A percentile compares a stretch with the other conserved stretches of the same genome.
Evolutionary conservation across 2,329 filamentous ascomycete species (phyloP).

Genomic region (Raffaelea deltoideospora): DNA sequence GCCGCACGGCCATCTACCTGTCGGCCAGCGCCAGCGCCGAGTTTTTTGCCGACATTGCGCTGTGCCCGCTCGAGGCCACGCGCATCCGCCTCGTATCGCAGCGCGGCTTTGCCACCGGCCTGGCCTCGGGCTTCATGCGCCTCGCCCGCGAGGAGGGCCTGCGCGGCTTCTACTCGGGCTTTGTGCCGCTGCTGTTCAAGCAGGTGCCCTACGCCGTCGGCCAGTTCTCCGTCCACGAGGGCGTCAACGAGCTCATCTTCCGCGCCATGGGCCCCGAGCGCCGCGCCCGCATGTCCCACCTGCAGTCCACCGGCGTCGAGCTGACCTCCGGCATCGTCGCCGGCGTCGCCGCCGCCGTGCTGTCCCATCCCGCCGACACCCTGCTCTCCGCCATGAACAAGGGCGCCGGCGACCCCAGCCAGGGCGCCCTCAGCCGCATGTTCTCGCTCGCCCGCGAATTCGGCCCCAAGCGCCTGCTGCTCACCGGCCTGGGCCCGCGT

Average conservation of each 20-base stretch:
- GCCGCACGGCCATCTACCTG: conserved; percentile 51
- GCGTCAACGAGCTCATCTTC: conserved; percentile 66
- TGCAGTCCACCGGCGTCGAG: conserved; percentile 69
- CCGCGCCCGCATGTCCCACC: conserved; percentile 53
- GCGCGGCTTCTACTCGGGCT: conserved; percentile 79
- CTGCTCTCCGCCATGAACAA: conserved; percentile 41
- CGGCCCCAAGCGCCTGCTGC: conserved; percentile 29
- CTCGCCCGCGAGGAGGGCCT: conserved; percentile 63
- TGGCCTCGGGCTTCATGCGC: conserved; percentile 57
- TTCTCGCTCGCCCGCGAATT: conserved; percentile 35
- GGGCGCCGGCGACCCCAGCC: conserved; percentile 31
- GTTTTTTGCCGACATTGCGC: conserved; percentile 62
- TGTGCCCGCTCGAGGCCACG: conserved; percentile 81
- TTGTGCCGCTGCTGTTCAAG: conserved; percentile 74
- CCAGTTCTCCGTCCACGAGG: conserved; percentile 91
- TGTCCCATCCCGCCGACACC: conserved; percentile 77
- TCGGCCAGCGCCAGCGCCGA: conserved; percentile 54
- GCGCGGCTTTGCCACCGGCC: conserved; percentile 59
- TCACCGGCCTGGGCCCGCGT: conserved; percentile 33
- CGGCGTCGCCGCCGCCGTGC: conserved; percentile 73
- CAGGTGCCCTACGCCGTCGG: conserved; percentile 88
- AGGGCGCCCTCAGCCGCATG: conserved; percentile 34
- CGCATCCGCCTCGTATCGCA: conserved; percentile 67
- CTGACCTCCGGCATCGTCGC: conserved; percentile 74
- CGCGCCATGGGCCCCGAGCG: conserved; percentile 45